Conservation (phyloP, 148 eudicot species). For the Heliosperma pusillum region DNA sequence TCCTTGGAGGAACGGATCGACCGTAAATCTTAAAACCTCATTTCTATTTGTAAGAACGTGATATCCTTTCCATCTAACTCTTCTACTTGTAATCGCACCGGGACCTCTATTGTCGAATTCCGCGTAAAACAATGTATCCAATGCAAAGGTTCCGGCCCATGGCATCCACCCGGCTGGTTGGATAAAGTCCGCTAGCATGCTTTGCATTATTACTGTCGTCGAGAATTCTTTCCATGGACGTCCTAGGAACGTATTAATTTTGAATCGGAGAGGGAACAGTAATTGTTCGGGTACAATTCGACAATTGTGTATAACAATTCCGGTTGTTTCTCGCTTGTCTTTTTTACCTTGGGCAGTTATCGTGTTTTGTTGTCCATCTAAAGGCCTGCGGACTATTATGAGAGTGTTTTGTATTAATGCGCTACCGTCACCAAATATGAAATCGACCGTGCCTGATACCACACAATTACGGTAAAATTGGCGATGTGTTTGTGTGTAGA, state of each 20-base stretch:
- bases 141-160: conserved; percentile 38
- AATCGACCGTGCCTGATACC: conserved; percentile 49
- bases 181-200: conserved; percentile 44
- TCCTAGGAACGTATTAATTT: conserved; percentile 46
- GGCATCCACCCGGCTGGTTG: conserved; percentile 65
- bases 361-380: conserved; percentile 48
- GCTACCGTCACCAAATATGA: conserved; percentile 51
- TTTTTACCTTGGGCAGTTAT: conserved; percentile 66
- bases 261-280: conserved; percentile 33
- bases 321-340: conserved; percentile 31
- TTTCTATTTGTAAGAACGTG: conserved; percentile 32
- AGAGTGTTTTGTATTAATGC: conserved; percentile 52
- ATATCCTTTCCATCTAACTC: conserved; percentile 58
- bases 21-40: conserved; percentile 42
- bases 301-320: conserved; percentile 62
- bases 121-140: conserved; percentile 38
- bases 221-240: conserved; percentile 71
- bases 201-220: conserved; percentile 57
- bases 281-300: conserved; percentile 59
- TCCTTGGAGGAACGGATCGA: conserved; percentile 42
- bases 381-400: conserved; percentile 43
- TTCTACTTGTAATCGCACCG: conserved; percentile 34
- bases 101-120: conserved; percentile 65
- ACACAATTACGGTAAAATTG: conserved; percentile 55
- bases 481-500: conserved; percentile 44